A percentile compares a stretch with the other conserved stretches of the same genome.
Evolutionary conservation across 2,329 filamentous ascomycete species (phyloP).

Genomic region (Colletotrichum sp.): DNA sequence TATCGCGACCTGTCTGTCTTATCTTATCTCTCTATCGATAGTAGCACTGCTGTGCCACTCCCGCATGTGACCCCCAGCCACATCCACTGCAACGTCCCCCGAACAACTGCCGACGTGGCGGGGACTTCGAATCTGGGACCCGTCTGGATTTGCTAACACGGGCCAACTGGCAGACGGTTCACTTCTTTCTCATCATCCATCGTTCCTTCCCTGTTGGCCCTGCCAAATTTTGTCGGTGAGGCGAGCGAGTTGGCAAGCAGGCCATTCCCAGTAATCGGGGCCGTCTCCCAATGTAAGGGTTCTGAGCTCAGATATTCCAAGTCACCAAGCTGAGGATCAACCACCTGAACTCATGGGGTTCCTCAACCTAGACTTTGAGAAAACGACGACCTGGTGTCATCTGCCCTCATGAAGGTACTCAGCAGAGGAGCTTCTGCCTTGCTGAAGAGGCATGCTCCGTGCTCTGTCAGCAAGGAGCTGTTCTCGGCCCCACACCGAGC

Average conservation of each 20-base stretch:
- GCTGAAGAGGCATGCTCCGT: not conserved
- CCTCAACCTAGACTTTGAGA: not conserved
- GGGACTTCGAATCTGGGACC: not conserved
- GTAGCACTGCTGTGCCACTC: not conserved
- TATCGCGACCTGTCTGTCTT: fast-evolving
- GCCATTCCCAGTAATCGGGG: not conserved
- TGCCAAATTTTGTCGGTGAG: fast-evolving
- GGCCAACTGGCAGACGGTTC: not conserved
- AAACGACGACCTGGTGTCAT: fast-evolving
- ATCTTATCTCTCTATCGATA: not conserved
- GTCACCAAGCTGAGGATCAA: not conserved
- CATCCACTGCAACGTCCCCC: not conserved
- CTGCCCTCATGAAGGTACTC: not conserved
- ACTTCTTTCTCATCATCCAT: not conserved
- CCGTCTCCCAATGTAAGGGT: not conserved
- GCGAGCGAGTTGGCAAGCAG: not conserved
- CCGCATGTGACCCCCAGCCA: not conserved
- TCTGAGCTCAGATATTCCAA: not conserved
- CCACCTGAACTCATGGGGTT: not conserved
- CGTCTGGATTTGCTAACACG: not conserved
- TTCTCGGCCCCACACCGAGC: not conserved
- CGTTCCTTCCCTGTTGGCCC: not conserved
- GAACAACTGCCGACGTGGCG: not conserved
- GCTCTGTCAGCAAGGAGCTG: too few relatives aligned
- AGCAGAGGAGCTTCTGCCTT: fast-evolving